A percentile compares a stretch with the other conserved stretches of the same genome.
phyloP scores from a whole-genome alignment of 1,139 yeast genomes.

The Geotrichum macrosporum region DNA sequence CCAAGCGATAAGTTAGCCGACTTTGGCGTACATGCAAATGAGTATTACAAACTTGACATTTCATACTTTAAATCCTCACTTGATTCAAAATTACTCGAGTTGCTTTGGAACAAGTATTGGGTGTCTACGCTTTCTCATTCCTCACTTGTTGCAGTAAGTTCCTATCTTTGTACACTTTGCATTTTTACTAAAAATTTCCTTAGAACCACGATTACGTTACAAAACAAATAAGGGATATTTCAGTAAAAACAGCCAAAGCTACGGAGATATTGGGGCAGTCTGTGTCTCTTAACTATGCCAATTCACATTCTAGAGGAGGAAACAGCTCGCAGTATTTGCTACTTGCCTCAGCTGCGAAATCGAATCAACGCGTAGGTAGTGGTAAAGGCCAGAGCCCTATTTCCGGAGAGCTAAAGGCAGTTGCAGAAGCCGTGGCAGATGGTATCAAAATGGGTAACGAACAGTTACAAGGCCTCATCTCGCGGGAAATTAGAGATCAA shows the following conservation, averaged over 20 bases:
- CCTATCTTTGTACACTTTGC: slow-evolving; percentile 19
- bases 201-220: slow-evolving; percentile 38
- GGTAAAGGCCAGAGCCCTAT: not conserved
- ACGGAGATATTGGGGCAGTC: slow-evolving; percentile 24
- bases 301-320: slow-evolving; percentile 10
- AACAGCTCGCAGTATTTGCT: slow-evolving; percentile 4
- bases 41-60: slow-evolving; percentile 66
- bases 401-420: slow-evolving; percentile 19
- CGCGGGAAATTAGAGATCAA: slow-evolving; percentile 31
- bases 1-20: slow-evolving; percentile 53
- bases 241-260: slow-evolving; percentile 27
- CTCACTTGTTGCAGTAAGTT: slow-evolving; percentile 24
- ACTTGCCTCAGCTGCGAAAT: slow-evolving; percentile 12
- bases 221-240: slow-evolving; percentile 34
- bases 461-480: slow-evolving; percentile 36
- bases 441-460: slow-evolving; percentile 34
- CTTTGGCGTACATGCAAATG: slow-evolving; percentile 65
- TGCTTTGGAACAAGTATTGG: slow-evolving; percentile 52
- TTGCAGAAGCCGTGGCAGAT: slow-evolving; percentile 27
- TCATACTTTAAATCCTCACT: slow-evolving; percentile 55
- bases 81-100: slow-evolving; percentile 49
- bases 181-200: slow-evolving; percentile 13
- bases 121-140: slow-evolving; percentile 39
- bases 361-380: not conserved
- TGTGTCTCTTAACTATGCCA: slow-evolving; percentile 21